Evolutionary conservation across 1,139 yeast species (phyloP), one percentile per base, ranked within the genome.

Genomic region (Magnusiomyces magnusii): DNA sequence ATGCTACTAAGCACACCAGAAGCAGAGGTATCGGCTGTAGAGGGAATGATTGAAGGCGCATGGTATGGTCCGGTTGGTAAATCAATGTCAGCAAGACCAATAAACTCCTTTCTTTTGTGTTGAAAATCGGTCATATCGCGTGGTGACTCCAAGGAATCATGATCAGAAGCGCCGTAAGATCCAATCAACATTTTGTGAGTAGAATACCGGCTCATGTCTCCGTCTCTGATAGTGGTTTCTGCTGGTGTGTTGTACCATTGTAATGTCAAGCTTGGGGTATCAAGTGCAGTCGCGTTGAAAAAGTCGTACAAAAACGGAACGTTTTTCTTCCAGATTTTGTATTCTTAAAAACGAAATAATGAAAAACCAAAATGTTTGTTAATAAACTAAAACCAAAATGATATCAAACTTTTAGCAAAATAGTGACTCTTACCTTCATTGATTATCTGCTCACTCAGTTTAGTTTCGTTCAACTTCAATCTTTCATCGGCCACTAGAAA

Each of bases 241-340:
- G 36, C 41, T 19, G 53, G 41, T 24, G 25, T 50, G 41, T 36
- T 24, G 62, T 75, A 70, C 77, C 77, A 74, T 62, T 74, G 71
- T 21, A 60, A 77, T 69, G 69, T 70, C 55, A 73, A 61, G 0
- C 76, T 67, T 10, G 92, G 89, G 74, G 79, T 79, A 51, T 82
- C 81, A 56, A 83, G 74, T n/a, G 90, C 84, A 64, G 81, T 78
- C 47, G 95, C 80, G 65, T 88, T 82, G 65, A 88, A 80, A 64
- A 88, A 78, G 72, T 89, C 90, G 73, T 92, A 92, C 57, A 92
- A 76, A 65, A 91, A 79, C 17, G 97, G 97, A 10, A 90, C 88
- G 2, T 95, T 84, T 70, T 91, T 91, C 71, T 91, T 92, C 98
- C 97, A 92, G 31, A 69, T 65, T 55, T 69, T 69, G 62, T 68